These are phyloP conservation scores for Davidsoniella virescens DNA, from an alignment of 2,329 filamentous ascomycete genomes.

Conservation along the genomic window DNA sequence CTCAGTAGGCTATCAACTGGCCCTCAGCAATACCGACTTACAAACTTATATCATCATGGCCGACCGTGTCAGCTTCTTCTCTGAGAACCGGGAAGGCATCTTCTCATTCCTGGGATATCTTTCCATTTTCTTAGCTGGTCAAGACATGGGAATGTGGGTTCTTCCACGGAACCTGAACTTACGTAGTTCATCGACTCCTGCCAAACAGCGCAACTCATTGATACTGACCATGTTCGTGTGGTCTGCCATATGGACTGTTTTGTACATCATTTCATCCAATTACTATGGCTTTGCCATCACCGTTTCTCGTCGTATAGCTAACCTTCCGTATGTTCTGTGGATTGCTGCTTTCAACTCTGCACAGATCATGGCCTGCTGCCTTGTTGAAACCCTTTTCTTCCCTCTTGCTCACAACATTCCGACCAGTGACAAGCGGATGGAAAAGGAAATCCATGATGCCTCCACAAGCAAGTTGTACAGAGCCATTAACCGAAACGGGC, in stretches of 20 bases:
- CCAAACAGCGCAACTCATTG: constrained; percentile 37
- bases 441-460: constrained; percentile 45
- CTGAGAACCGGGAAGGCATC: constrained; percentile 87
- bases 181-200: constrained; percentile 22
- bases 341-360: constrained; percentile 76
- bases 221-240: constrained; percentile 48
- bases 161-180: constrained; percentile 43
- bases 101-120: constrained; percentile 85
- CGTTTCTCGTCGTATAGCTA: constrained; percentile 80
- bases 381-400: constrained; percentile 65
- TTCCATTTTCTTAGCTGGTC: constrained; percentile 82
- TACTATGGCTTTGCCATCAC: constrained; percentile 53
- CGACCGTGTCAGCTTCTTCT: constrained; percentile 61
- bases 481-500: constrained; percentile 76
- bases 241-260: constrained; percentile 47
- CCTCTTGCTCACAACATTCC: constrained; percentile 24
- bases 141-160: constrained; percentile 64
- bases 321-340: constrained; percentile 88
- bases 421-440: constrained; percentile 23
- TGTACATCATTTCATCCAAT: constrained; percentile 58
- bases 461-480: constrained; percentile 70
- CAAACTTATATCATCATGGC: constrained; percentile 72
- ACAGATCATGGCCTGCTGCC: constrained; percentile 65
- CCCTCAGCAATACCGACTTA: constrained; percentile 60
- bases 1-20: constrained; percentile 53